Base-by-base conservation (phyloP, 2,329 filamentous ascomycete genomes). In the Apiospora rasikravindrae region DNA sequence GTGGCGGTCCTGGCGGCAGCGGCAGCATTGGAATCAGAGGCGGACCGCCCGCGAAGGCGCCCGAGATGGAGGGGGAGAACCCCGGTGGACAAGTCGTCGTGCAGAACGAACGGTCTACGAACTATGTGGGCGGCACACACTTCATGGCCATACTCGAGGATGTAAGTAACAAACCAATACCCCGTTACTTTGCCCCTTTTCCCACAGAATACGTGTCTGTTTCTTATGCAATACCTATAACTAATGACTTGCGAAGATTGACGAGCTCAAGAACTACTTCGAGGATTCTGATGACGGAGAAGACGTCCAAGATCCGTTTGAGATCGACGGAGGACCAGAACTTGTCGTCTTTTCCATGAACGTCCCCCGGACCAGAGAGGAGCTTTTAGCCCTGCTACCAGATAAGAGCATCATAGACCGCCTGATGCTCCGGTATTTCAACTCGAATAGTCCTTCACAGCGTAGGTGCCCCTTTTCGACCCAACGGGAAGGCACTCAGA, bases 141-240 rank as follows among this genome's bases (percentile, higher is more conserved):
- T 89, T 88, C 74, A 86, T 89, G 82, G 88, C 88, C 2, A 89
- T 90, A 79, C 79, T 90, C 14, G 87, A 90, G 76, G 87, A 90
- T 81, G 88, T 90, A 75, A 83, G 85, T 29, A 22, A 7, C 6
- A 6, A 40, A 61, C 1, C 6, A 5, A 22, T 37, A 19, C 53
- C 53, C 7, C 14, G 10, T 22, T 19, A 47, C 24, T 44, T 29
- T 29, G 7, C 44, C 11, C 4, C 37, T 68, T 67, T 8, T 57
- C 69, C 64, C 42, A 33, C 61, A n/a, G n/a, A n/a, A n/a, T n/a
- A n/a, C n/a, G n/a, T n/a, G n/a, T n/a, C n/a, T n/a, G n/a, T n/a
- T n/a, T n/a, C n/a, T n/a, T n/a, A n/a, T n/a, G n/a, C n/a, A n/a
- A n/a, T n/a, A n/a, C n/a, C n/a, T n/a, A 73, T 40, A 33, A 69